Base-by-base conservation (phyloP, 2,329 filamentous ascomycete species). In the Beauveria sp. region DNA sequence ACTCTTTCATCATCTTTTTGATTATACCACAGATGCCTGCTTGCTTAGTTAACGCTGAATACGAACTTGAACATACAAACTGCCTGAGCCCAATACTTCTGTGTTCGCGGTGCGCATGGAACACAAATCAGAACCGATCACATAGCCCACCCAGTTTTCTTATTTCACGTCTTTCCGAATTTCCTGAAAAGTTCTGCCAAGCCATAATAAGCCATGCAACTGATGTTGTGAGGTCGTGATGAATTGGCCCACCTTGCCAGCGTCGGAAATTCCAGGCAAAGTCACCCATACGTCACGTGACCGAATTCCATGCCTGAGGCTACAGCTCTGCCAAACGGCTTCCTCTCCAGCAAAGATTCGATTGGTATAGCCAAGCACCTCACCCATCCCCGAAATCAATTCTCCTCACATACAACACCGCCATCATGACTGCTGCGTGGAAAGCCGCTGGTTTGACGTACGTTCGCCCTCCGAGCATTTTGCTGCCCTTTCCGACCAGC, bases 381-480 rank as follows among this genome's bases (percentile, higher is more conserved):
- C 66, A 68, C 74, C 68, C 72, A 67, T 69, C 70, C 68, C 47
- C 47, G 57, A 60, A 60, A 53, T 40, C 12, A 22, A 60, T 26
- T 24, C 49, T 46, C 47, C 24, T 28, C 49, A 46, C 69, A 69
- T 66, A 67, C 69, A 75, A 76, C 67, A 72, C 74, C 76, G 76
- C 76, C 85, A 91, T 85, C 81, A 99, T 98, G 95, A 84, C 89
- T 81, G 93, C 93, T 83, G 91, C 93, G 76, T 99, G 93, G 95
- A 98, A 97, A 90, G 86, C 93, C 75, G 91, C 95, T 77, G 95
- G 95, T 80, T 84, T 98, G 76, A 96, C 88, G 93, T 96, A 89
- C 78, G 91, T 84, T 64, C 65, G 65, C 69, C 18, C 57, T 18
- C 43, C 9, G 50, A 34, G 16, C 14, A 45, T 26, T 60, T 60